Percentiles rank a stretch among this genome's conserved stretches.
phyloP scores from a whole-genome alignment of 805 yeast species.

The Saccharomyces jurei region DNA sequence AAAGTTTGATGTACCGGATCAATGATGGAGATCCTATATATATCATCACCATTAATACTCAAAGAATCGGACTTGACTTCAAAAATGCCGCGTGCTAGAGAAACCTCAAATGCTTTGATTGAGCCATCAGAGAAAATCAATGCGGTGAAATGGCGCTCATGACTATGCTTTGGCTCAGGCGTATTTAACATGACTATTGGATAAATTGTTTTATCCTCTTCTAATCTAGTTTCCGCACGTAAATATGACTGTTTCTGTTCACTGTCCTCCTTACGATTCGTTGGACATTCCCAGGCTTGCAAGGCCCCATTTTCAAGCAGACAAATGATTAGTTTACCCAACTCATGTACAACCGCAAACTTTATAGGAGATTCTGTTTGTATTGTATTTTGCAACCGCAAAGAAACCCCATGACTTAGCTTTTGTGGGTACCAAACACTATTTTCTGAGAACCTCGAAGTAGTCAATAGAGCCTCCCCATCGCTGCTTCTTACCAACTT shows the following conservation, averaged over 20 bases:
- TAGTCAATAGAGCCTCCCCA: slow-evolving; percentile 52
- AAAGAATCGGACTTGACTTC: slow-evolving; percentile 26
- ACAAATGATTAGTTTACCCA: slow-evolving; percentile 40
- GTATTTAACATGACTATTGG: slow-evolving; percentile 31
- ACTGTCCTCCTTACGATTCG: slow-evolving; percentile 12
- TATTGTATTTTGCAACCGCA: slow-evolving; percentile 35
- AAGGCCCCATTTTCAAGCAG: slow-evolving; percentile 36
- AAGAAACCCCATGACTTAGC: slow-evolving; percentile 27
- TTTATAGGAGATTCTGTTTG: slow-evolving; percentile 41
- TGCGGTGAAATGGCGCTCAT: slow-evolving; percentile 39
- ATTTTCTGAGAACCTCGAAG: slow-evolving; percentile 49
- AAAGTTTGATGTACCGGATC: slow-evolving; percentile 51
- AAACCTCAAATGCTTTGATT: slow-evolving; percentile 29
- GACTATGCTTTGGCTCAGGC: slow-evolving; percentile 29
- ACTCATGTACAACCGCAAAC: slow-evolving; percentile 42
- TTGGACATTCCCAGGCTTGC: slow-evolving; percentile 54
- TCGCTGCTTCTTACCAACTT: slow-evolving; percentile 57
- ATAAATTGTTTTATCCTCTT: slow-evolving; percentile 1
- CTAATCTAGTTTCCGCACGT: slow-evolving; percentile 10
- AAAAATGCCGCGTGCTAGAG: slow-evolving; percentile 23
- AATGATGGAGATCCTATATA: slow-evolving; percentile 45
- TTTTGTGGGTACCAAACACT: slow-evolving; percentile 48
- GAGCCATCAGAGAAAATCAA: slow-evolving; percentile 37
- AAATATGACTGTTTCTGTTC: slow-evolving; percentile 17
- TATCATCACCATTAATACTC: slow-evolving; percentile 21